Evolutionary conservation across 2,329 filamentous ascomycete species (phyloP), one percentile per base, ranked within the genome.

Genomic region (Microdochium trichocladiopsis): DNA sequence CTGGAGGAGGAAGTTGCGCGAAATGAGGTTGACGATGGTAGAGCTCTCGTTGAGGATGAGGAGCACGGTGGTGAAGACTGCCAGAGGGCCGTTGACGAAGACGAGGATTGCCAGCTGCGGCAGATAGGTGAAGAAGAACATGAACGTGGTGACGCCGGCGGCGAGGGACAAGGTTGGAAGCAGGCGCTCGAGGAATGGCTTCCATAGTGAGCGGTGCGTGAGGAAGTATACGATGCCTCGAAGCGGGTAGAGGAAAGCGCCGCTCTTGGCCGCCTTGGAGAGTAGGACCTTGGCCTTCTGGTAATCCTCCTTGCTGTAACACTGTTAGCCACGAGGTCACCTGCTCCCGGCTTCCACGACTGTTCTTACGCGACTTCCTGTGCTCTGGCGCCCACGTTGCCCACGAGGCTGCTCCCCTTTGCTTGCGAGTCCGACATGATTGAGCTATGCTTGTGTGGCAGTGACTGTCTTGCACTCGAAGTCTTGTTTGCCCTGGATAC

Each of bases 51-150:
- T 82, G 45, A 86, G 72, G 2, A 90, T 82, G 21, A 92, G 77
- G 9, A 91, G 70, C 2, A 85, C 74, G 0, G 88, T 87, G 1
- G 86, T 85, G 54, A 90, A 70, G n/a, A 87, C 84, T 4, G 88
- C 88, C 4, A 93, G 71, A 0, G 88, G 92, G 0, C 93, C 93
- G 58, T 90, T 93, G 56, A 95, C 88, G 61, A 96, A 84, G 50
- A 90, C 79, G 47, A 96, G 79, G 14, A 96, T 69, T 1, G 90
- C 88, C 23, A 90, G 80, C 73, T 96, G 93, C 1, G 93, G 93
- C 9, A 85, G 64, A 66, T 96, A 96, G 49, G 91, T 88, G 65
- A 96, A 84, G 60, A 87, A 74, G 70, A 97, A 96, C 90, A 96
- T 95, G 67, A 81, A 76, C 11, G 76, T 75, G 1, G 92, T 85